Evolutionary conservation across 148 eudicot species (phyloP).

Genomic region (Chenopodium formosanum): DNA sequence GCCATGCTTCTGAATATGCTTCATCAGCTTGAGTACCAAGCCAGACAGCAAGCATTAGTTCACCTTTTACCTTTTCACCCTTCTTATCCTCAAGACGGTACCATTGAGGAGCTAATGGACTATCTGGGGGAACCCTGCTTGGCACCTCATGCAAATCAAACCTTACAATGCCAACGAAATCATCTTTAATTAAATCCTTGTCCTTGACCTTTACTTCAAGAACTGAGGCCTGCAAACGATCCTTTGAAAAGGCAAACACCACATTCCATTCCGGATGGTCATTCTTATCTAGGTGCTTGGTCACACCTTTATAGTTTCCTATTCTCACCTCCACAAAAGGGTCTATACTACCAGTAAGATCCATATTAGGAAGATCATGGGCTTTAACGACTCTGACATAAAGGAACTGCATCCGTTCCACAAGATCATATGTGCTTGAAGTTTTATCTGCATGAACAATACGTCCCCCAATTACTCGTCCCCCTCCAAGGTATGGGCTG

Average conservation of each 20-base stretch:
- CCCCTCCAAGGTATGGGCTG: slow-evolving; percentile 95
- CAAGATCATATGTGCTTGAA: slow-evolving; percentile 80
- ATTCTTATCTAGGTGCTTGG: slow-evolving; percentile 78
- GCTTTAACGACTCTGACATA: slow-evolving; percentile 92
- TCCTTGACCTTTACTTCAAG: slow-evolving; percentile 85
- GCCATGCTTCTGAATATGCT: slow-evolving; percentile 94
- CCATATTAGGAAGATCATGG: slow-evolving; percentile 90
- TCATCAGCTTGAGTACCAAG: slow-evolving; percentile 98
- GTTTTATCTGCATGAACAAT: slow-evolving; percentile 65
- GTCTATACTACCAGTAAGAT: slow-evolving; percentile 83
- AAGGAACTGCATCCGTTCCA: slow-evolving; percentile 84
- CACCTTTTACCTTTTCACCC: slow-evolving; percentile 77
- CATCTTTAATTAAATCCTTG: slow-evolving; percentile 86
- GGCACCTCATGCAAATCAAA: slow-evolving; percentile 91
- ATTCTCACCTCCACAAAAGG: slow-evolving; percentile 85
- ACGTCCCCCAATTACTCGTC: slow-evolving; percentile 88
- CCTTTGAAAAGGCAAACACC: slow-evolving; percentile 90
- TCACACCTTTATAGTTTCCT: slow-evolving; percentile 90
- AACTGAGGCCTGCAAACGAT: slow-evolving; percentile 79
- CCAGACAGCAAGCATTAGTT: slow-evolving; percentile 96
- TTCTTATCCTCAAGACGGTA: slow-evolving; percentile 86
- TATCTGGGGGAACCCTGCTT: slow-evolving; percentile 90
- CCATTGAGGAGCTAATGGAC: slow-evolving; percentile 96
- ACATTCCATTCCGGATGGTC: slow-evolving; percentile 88
- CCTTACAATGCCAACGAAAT: slow-evolving; percentile 75